phyloP scores from a whole-genome alignment of 768 basidiomycete genomes.

The Coprinellus micaceus region DNA sequence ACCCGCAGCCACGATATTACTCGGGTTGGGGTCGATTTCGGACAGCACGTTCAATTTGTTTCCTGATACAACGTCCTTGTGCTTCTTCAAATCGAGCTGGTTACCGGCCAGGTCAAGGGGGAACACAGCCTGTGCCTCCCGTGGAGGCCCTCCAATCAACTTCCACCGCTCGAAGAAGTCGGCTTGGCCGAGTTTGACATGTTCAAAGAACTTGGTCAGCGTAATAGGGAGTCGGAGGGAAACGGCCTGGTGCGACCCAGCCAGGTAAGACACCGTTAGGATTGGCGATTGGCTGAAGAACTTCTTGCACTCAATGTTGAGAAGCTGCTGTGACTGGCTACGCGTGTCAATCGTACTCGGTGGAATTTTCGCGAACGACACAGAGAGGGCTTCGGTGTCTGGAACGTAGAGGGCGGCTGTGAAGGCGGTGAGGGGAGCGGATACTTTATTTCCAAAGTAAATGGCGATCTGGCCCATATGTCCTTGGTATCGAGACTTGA shows the following conservation, averaged over 20 bases:
- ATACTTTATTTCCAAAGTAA: constrained; percentile 94
- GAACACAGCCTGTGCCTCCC: constrained; percentile 88
- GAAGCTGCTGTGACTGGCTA: constrained; percentile 87
- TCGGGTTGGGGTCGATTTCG: constrained; percentile 91
- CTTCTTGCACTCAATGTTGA: constrained; percentile 94
- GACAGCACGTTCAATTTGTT: constrained; percentile 73
- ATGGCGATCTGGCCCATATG: constrained; percentile 91
- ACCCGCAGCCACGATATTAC: constrained; percentile 92
- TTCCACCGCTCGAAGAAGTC: constrained; percentile 99
- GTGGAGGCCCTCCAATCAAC: constrained; percentile 90
- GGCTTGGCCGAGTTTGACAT: constrained; percentile 73
- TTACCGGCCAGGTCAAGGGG: constrained; percentile 70
- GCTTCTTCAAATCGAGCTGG: constrained; percentile 68
- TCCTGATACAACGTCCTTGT: constrained; percentile 76
- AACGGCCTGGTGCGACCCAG: constrained; percentile 86
- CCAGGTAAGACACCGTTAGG: constrained; percentile 84
- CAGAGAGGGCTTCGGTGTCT: constrained; percentile 72
- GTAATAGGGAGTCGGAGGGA: constrained; percentile 83
- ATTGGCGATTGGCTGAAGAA: constrained; percentile 74
- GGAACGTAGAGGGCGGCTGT: constrained; percentile 75
- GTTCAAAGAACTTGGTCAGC: constrained; percentile 89
- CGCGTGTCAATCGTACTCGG: constrained; percentile 75
- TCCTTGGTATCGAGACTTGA: constrained; percentile 96
- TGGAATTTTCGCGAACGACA: constrained; percentile 88
- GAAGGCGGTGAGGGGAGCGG: constrained; percentile 85